Percentiles rank a stretch among this genome's conserved stretches.
Conservation (phyloP, 1,139 yeast species). For the Geotrichum klebahnii region DNA sequence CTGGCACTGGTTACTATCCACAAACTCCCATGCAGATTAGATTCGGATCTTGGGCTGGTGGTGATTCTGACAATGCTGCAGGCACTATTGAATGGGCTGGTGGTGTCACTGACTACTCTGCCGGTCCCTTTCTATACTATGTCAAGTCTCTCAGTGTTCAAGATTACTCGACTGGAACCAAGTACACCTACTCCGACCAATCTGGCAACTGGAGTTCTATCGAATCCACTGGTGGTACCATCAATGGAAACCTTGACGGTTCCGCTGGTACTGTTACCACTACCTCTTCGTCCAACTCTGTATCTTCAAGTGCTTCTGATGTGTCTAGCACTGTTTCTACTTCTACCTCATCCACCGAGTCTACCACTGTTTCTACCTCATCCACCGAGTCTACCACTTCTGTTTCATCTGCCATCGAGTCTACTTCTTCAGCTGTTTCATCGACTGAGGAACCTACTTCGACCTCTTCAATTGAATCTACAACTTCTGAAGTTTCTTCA, state of each 20-base stretch:
- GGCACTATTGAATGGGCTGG: conserved; percentile 92
- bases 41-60: conserved; percentile 80
- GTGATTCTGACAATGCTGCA: conserved; percentile 55
- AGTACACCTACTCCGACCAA: conserved; percentile 60
- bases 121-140: conserved; percentile 67
- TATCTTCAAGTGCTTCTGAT: conserved; percentile 15
- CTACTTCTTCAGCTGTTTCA: not conserved
- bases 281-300: conserved; percentile 15
- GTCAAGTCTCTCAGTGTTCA: conserved; percentile 58
- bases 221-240: conserved; percentile 56
- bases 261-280: conserved; percentile 24
- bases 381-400: conserved; percentile 31
- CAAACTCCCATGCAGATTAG: conserved; percentile 71
- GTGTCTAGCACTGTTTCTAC: conserved; percentile 15
- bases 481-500: not conserved
- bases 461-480: no score
- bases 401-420: conserved; percentile 46
- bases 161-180: conserved; percentile 77
- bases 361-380: not conserved
- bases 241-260: conserved; percentile 38
- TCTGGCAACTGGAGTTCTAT: conserved; percentile 70
- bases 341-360: not conserved
- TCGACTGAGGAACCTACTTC: not conserved
- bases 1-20: conserved; percentile 55
- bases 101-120: conserved; percentile 60